phyloP scores from a whole-genome alignment of 1,284 basidiomycete genomes.

The Crucibulum cyathiforme region DNA sequence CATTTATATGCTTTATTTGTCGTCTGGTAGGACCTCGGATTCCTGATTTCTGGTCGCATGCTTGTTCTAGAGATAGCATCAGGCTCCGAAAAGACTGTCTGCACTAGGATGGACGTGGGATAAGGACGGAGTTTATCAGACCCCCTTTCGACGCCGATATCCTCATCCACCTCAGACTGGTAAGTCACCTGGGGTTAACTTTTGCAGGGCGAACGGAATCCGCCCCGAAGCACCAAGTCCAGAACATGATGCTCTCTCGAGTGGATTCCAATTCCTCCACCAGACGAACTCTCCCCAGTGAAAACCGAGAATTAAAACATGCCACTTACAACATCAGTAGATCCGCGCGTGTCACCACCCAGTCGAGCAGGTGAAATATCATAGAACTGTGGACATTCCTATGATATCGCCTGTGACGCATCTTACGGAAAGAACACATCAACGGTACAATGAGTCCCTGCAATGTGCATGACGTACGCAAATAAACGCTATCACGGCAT shows the following conservation, averaged over 20 bases:
- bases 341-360: background rate
- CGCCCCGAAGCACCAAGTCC: background rate
- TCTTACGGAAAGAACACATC: too few species aligned
- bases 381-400: background rate
- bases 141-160: background rate
- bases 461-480: background rate
- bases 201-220: background rate
- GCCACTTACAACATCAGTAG: background rate
- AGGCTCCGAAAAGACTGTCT: too few species aligned
- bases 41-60: too few species aligned
- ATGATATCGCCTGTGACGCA: background rate
- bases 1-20: too few species aligned
- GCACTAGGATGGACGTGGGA: background rate
- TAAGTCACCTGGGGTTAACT: background rate
- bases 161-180: background rate
- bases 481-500: conserved; percentile 2
- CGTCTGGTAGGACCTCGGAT: too few species aligned
- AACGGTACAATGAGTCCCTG: too few species aligned
- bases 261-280: background rate
- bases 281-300: background rate
- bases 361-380: background rate
- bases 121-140: background rate
- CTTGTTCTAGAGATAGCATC: too few species aligned
- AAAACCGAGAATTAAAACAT: background rate
- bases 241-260: background rate